Evolutionary conservation across 345 rosid genomes (phyloP).

Genomic region (Arabidopsis arenosa): DNA sequence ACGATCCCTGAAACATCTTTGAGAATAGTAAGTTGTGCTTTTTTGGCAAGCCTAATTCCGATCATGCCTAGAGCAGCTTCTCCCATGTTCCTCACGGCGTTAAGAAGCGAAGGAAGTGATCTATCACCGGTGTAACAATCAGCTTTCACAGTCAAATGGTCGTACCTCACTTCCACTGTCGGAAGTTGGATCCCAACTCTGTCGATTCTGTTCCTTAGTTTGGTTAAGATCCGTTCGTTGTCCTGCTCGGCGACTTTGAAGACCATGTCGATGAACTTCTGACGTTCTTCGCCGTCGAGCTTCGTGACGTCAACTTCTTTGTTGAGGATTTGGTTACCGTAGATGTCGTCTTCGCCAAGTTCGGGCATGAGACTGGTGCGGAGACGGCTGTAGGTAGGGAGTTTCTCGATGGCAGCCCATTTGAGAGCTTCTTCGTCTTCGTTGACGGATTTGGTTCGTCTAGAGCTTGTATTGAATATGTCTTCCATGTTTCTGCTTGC

Average conservation of each 20-base stretch:
- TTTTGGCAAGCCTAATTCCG: conserved; percentile 64
- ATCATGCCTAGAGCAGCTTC: conserved; percentile 62
- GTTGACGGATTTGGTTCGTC: conserved; percentile 55
- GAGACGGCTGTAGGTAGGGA: conserved; percentile 82
- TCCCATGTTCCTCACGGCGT: conserved; percentile 61
- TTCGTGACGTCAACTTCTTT: conserved; percentile 76
- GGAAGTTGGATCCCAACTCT: conserved; percentile 82
- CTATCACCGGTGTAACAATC: conserved; percentile 72
- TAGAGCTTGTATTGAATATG: conserved; percentile 57
- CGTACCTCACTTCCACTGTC: conserved; percentile 72
- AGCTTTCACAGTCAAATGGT: conserved; percentile 62
- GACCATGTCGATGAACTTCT: conserved; percentile 71
- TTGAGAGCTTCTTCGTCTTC: conserved; percentile 93
- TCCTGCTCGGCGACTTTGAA: conserved; percentile 90
- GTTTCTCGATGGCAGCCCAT: conserved; percentile 95
- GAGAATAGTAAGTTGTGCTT: conserved; percentile 68
- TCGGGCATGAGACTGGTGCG: conserved; percentile 76
- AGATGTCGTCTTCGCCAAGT: conserved; percentile 48
- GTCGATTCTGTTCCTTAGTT: conserved; percentile 75
- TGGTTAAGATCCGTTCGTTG: conserved; percentile 74
- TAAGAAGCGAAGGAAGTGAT: conserved; percentile 77
- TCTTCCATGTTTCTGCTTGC: conserved; percentile 71
- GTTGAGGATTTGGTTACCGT: conserved; percentile 44
- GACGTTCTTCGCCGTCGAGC: conserved; percentile 67
- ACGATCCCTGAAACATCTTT: conserved; percentile 69